Base-by-base conservation (phyloP, 139 green algal genomes). In the Diplosphaera chodatii region DNA sequence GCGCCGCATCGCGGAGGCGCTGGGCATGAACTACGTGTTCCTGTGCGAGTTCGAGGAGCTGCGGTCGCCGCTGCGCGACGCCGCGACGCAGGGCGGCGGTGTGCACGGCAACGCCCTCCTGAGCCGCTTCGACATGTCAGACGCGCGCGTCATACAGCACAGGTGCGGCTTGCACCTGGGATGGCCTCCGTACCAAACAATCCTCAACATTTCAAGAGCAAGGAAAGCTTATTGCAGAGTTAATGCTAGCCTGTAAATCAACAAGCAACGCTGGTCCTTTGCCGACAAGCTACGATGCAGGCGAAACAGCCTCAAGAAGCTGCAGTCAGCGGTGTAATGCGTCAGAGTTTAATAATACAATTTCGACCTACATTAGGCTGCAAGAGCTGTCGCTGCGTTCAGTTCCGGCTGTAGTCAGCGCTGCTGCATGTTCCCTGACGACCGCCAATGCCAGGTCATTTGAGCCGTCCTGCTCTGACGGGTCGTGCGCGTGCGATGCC, bases 31-130 rank as follows among this genome's bases (percentile, higher is more conserved):
- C 55, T 92, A 92, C 71, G 69, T 74, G 0, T 97, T 96, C 40
- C 71, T 95, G 3, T 92, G 83, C 63, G 91, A 97, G 70, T 97
- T 97, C 70, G 84, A 95, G 64, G 91, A 97, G 83, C 73, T 94
- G 25, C 66, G 33, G 33, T 80, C 28, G 64, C 27, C 32, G 72
- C 64, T 29, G 72, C 69, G 67, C 32, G 73, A 32, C 23, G 67
- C 15, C 29, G 65, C 10, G 69, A 64, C 5, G 69, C 75, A 96
- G 82, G 91, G 91, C 1, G 91, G 91, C 4, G 91, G 91, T 6
- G 86, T 93, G 32, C 91, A 97, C 71, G 91, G 91, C 37, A 96
- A 96, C 65, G 90, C 84, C 2, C 88, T 96, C 25, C 73, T 96
- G 0, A 85, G 79, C 65, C 90, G 89, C 62, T 93, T 78, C 67